Percentiles rank a stretch among this genome's conserved stretches.
phyloP scores from a whole-genome alignment of 352 stramenopile species.

The Phytopythium aichiense region DNA sequence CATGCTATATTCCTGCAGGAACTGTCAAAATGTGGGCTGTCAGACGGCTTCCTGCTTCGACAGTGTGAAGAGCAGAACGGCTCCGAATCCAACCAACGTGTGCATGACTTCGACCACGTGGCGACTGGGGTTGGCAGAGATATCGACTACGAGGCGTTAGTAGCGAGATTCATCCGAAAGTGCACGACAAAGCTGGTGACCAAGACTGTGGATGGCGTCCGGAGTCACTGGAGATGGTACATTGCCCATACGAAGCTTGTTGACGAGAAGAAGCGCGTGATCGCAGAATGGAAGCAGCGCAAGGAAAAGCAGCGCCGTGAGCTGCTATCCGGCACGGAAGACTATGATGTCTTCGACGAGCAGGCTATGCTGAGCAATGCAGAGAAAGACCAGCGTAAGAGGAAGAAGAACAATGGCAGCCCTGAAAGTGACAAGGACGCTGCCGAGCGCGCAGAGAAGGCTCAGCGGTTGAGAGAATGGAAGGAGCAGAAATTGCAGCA shows the following conservation, averaged over 20 bases:
- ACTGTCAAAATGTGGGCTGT: slow-evolving; percentile 42
- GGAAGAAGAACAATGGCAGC: background rate
- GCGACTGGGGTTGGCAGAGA: background rate
- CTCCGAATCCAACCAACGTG: slow-evolving; percentile 11
- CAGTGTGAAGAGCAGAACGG: slow-evolving; percentile 3
- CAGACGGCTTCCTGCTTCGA: slow-evolving; percentile 35
- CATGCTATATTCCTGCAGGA: slow-evolving; percentile 39
- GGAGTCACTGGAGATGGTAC: slow-evolving; percentile 70
- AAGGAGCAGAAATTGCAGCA: slow-evolving; percentile 39
- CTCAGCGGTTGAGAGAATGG: slow-evolving; percentile 32
- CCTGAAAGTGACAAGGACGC: background rate
- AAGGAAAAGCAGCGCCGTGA: slow-evolving; percentile 48
- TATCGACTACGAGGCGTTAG: slow-evolving; percentile 36
- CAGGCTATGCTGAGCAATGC: slow-evolving; percentile 1
- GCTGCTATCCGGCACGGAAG: background rate
- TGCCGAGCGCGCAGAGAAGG: slow-evolving; percentile 23
- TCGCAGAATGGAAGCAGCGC: slow-evolving; percentile 46
- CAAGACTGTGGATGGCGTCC: slow-evolving; percentile 45
- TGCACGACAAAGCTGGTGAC: slow-evolving; percentile 53
- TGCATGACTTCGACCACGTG: slow-evolving; percentile 1
- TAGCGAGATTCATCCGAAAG: slow-evolving; percentile 45
- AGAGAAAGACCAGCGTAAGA: background rate
- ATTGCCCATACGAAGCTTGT: slow-evolving; percentile 42
- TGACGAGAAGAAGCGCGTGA: slow-evolving; percentile 55
- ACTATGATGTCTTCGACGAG: slow-evolving; percentile 2